A percentile compares a stretch with the other conserved stretches of the same genome.
These are phyloP conservation scores for Lepidium africanum DNA, from an alignment of 345 rosid genomes.

Conservation along the genomic window DNA sequence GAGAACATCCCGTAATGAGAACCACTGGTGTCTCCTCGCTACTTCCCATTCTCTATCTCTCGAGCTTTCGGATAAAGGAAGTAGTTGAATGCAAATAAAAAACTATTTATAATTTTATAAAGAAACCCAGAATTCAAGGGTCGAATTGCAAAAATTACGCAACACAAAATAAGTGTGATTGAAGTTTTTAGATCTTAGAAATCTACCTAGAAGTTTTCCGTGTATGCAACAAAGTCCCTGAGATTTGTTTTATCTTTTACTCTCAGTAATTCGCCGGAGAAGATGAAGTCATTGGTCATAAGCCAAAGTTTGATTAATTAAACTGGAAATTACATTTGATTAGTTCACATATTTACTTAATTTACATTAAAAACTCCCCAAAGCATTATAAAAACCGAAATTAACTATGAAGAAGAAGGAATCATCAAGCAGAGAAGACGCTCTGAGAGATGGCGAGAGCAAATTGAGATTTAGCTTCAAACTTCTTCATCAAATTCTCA, in stretches of 20 bases:
- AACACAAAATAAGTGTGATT: constrained; percentile 6
- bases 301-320: not conserved
- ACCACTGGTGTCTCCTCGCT: constrained; percentile 43
- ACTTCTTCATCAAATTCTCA: constrained; percentile 16
- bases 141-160: constrained; percentile 8
- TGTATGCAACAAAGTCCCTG: not conserved
- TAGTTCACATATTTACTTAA: not conserved
- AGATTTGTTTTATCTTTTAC: not conserved
- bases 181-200: not conserved
- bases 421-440: constrained; percentile 28
- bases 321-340: constrained; percentile 5
- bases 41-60: constrained; percentile 33
- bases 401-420: not conserved
- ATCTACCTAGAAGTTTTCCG: not conserved
- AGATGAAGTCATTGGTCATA: constrained; percentile 4
- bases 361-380: not conserved
- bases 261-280: constrained; percentile 4
- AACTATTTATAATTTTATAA: not conserved
- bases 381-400: not conserved
- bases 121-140: not conserved
- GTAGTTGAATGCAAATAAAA: not conserved
- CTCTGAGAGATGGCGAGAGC: constrained; percentile 21
- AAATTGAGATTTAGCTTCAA: constrained; percentile 22
- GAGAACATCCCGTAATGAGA: constrained; percentile 75
- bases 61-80: not conserved